phyloP scores from a whole-genome alignment of 2,329 filamentous ascomycete species.

The Fusarium sp. region DNA sequence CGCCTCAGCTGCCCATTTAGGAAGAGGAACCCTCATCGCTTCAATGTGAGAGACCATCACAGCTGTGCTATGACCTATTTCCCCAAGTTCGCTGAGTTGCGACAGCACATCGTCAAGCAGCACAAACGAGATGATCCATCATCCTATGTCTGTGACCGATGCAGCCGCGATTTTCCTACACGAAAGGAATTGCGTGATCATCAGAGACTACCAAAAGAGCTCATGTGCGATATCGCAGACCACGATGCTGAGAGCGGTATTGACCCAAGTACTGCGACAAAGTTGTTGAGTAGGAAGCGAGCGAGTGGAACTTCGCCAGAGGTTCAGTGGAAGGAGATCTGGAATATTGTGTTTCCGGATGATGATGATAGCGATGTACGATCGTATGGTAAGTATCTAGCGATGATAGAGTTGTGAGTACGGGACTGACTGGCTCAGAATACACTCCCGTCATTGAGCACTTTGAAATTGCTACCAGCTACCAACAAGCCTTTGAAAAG shows the following conservation, averaged over 20 bases:
- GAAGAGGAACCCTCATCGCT: slow-evolving; percentile 57
- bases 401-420: fast-evolving
- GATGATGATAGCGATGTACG: slow-evolving; percentile 51
- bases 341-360: slow-evolving; percentile 57
- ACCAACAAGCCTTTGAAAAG: slow-evolving; percentile 49
- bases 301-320: slow-evolving; percentile 53
- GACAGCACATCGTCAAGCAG: slow-evolving; percentile 57
- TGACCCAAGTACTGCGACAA: slow-evolving; percentile 54
- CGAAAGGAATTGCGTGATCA: slow-evolving; percentile 55
- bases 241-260: slow-evolving; percentile 55
- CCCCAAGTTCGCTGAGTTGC: slow-evolving; percentile 55
- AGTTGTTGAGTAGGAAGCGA: slow-evolving; percentile 54
- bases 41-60: slow-evolving; percentile 59
- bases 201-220: slow-evolving; percentile 54
- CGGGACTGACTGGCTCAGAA: slow-evolving; percentile 42
- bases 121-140: slow-evolving; percentile 56
- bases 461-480: slow-evolving; percentile 52
- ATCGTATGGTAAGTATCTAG: slow-evolving; percentile 43
- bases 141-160: slow-evolving; percentile 55
- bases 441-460: slow-evolving; percentile 57
- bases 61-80: slow-evolving; percentile 58
- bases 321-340: slow-evolving; percentile 56
- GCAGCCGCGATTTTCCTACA: slow-evolving; percentile 53
- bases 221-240: slow-evolving; percentile 56
- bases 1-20: slow-evolving; percentile 58